Base-by-base conservation (phyloP, 305 asterid genomes). In the Solanum hybrid region DNA sequence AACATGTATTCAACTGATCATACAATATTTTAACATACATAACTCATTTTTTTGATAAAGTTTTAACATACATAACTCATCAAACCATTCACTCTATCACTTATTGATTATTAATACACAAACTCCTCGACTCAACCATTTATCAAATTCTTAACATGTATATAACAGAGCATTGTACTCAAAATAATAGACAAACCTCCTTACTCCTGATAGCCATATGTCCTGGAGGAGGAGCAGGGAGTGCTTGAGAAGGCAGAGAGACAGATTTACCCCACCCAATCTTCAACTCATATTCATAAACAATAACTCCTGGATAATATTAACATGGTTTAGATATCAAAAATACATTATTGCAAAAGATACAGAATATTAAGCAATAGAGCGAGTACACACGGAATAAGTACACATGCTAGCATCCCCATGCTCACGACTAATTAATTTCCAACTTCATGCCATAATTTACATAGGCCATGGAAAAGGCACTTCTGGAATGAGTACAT, bases 201-300 rank as follows among this genome's bases (percentile, higher is more conserved):
- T 96, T 97, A 92, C 98, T 96, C 92, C 99, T 94, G 92, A 97
- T 97, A 90, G 99, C 98, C 99, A 97, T 97, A 13, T 97, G 99
- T 90, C 99, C 99, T 29, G 99, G 99, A 87, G 98, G 99, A 29
- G 99, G 98, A 88, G 99, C 99, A 89, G 99, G 99, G 87, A 97
- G 98, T 72, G 99, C 98, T 92, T 97, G 99, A 89, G 98, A 95
- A 89, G 99, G 99, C 90, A 97, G 98, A 90, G 99, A 95, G 71
- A 97, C 98, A 87, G 98, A 95, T 93, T 97, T 97, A 40, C 99
- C 99, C 99, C 99, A 97, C 91, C 99, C 99, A 90, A 97, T 95
- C 93, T 97, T 97, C 94, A 97, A 91, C 89, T 97, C 99, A 69
- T 97, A 97, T 90, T 97, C 99, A 91, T 97, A 97, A 90, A 97